phyloP scores from a whole-genome alignment of 176 grass and related monocot species.

The Aegilops speltoides region DNA sequence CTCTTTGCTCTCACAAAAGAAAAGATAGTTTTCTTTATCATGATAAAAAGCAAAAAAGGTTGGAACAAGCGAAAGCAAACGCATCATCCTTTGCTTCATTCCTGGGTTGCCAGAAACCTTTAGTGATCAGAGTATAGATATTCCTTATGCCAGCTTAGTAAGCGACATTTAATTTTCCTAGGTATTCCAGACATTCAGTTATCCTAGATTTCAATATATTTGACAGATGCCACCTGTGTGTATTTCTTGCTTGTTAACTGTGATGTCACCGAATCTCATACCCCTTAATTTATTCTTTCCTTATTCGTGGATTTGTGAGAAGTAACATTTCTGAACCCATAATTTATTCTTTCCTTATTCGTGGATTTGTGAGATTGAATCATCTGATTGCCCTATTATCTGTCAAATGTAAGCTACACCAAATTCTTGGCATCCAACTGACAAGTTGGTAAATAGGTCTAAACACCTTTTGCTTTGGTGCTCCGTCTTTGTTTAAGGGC shows the following conservation, averaged over 20 bases:
- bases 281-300: neutral
- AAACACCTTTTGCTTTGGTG: constrained; percentile 21
- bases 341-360: neutral
- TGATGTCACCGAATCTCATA: too few species aligned
- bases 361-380: neutral
- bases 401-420: constrained; percentile 4
- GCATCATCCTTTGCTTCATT: constrained; percentile 26
- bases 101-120: neutral
- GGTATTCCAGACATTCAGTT: neutral
- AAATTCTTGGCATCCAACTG: constrained; percentile 9
- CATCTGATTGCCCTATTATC: neutral
- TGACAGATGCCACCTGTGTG: neutral
- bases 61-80: constrained; percentile 7
- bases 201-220: neutral
- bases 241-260: neutral
- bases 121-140: constrained; percentile 1
- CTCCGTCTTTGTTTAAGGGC: constrained; percentile 7
- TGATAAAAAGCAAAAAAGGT: constrained; percentile 14
- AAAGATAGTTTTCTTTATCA: constrained; percentile 5
- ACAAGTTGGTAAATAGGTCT: constrained; percentile 2
- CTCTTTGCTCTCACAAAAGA: constrained; percentile 10
- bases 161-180: neutral
- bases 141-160: neutral
- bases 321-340: neutral
- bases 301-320: neutral